phyloP scores from a whole-genome alignment of 306 rosid species.

The Quercus parvula region DNA sequence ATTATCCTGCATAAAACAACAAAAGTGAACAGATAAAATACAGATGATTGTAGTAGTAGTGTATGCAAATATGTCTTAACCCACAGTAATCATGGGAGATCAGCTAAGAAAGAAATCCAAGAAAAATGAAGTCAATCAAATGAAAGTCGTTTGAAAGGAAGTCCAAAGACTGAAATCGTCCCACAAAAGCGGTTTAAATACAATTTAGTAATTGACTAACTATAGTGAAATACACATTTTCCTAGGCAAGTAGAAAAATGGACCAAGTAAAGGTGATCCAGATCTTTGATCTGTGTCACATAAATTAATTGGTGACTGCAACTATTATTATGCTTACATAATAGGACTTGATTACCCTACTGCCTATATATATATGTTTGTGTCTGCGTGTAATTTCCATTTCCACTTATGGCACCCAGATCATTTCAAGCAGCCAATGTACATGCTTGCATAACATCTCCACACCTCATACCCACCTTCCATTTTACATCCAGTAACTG shows the following conservation, averaged over 20 bases:
- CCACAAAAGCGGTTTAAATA: neutral
- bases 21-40: neutral
- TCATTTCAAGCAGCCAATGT: neutral
- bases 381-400: slow-evolving; percentile 1
- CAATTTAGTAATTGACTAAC: neutral
- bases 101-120: neutral
- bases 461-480: neutral
- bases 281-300: neutral
- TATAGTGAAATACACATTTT: neutral
- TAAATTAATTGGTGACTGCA: neutral
- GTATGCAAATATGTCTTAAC: neutral
- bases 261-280: neutral
- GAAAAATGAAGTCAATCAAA: neutral
- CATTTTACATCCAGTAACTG: neutral
- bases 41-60: neutral
- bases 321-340: neutral
- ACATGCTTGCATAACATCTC: neutral
- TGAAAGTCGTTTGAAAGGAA: neutral
- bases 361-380: neutral
- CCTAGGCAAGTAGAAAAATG: neutral
- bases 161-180: neutral
- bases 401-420: neutral
- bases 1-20: slow-evolving; percentile 54
- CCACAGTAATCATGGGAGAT: neutral
- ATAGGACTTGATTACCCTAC: neutral